Base-by-base conservation (phyloP, 2,329 filamentous ascomycete genomes). In the Pseudopithomyces maydicus region DNA sequence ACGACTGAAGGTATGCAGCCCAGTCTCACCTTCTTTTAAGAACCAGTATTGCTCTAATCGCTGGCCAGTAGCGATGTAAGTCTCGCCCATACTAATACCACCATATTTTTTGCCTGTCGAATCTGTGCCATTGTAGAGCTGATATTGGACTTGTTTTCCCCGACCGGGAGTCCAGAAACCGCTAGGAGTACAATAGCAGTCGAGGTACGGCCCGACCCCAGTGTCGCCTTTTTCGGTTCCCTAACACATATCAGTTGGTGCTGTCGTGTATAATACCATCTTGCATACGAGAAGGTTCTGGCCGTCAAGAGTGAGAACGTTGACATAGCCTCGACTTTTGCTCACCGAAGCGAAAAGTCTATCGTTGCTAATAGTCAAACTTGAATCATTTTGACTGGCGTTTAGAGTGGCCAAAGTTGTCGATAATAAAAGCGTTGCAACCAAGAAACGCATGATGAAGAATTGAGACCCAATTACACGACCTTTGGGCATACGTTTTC, bases 21-120 rank as follows among this genome's bases (percentile, higher is more conserved):
- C 86, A 0, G 86, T 88, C 68, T 89, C 86, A 1, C 82, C 82
- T 43, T 87, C 85, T 11, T 83, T 77, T 2, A 88, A 73, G 62
- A 88, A 88, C 84, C 84, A 88, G 69, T 88, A 88, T 65, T 88
- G 85, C 64, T 88, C 81, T 15, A 89, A 75, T 6, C 82, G 65
- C 65, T 88, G 85, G 2, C 85, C 84, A 0, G 85, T 87, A 0
- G 79, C 75, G 0, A 80, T 77, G 64, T 86, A 88, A 0, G 79
- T 82, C 56, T 88, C 84, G 45, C 81, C 83, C 79, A 88, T 83
- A 41, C 83, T 78, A 32, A 88, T 81, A 1, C 85, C 85, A 3
- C 80, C 85, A 66, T 87, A 88, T 6, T 78, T 67, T 0, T 79
- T 82, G 0, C 81, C 80, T 0, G 77, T 78, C 1, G 76, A 76